A percentile compares a stretch with the other conserved stretches of the same genome.
Conservation (phyloP, 345 rosid genomes). For the Raphanus sativus region DNA sequence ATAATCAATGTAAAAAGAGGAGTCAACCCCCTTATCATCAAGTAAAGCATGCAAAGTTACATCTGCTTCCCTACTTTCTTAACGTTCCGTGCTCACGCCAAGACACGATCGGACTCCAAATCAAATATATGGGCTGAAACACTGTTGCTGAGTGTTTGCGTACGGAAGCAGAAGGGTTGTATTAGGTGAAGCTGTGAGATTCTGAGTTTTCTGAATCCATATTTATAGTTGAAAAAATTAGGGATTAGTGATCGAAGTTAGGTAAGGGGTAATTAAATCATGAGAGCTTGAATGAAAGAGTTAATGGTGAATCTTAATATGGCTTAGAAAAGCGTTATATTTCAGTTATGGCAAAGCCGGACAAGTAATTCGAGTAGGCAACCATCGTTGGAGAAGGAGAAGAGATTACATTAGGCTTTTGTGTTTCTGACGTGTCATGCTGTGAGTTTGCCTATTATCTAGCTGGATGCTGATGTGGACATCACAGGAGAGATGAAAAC, state of each 20-base stretch:
- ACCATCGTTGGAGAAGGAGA: neutral
- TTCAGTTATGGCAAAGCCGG: neutral
- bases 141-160: neutral
- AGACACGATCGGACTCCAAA: neutral
- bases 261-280: neutral
- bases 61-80: neutral
- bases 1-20: neutral
- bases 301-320: neutral
- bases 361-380: neutral
- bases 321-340: neutral
- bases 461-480: too few species aligned
- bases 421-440: neutral
- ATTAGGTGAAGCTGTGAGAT: neutral
- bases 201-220: neutral
- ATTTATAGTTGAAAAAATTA: neutral
- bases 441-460: too few species aligned
- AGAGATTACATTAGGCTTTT: neutral
- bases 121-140: neutral
- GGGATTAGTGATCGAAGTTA: neutral
- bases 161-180: neutral
- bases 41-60: neutral
- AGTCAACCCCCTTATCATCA: neutral
- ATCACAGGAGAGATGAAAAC: too few species aligned
- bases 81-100: neutral
- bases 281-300: neutral